A percentile compares a stretch with the other conserved stretches of the same genome.
Evolutionary conservation across 2,329 filamentous ascomycete genomes (phyloP).

Genomic region (Botrytis fragariae): DNA sequence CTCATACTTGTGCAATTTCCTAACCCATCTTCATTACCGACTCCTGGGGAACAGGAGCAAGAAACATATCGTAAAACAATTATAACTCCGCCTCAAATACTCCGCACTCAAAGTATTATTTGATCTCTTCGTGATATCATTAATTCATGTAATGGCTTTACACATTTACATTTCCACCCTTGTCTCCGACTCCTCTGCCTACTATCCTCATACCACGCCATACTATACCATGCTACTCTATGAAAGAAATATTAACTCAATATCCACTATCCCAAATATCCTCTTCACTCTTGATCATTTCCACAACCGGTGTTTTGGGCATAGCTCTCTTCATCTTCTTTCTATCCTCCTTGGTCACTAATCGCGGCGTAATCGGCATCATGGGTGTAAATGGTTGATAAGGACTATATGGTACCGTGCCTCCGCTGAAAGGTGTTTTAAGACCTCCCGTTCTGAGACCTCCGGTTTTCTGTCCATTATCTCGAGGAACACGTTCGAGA

Average conservation of each 20-base stretch:
- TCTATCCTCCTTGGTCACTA: slow-evolving; percentile 68
- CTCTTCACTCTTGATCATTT: slow-evolving; percentile 60
- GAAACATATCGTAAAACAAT: neutral
- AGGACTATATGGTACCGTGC: slow-evolving; percentile 67
- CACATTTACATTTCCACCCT: neutral
- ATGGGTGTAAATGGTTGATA: slow-evolving; percentile 78
- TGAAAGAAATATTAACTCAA: slow-evolving; percentile 18
- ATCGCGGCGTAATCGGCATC: slow-evolving; percentile 71
- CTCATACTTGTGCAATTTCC: neutral
- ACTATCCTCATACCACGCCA: neutral
- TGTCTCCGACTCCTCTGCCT: neutral
- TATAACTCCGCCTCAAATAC: neutral
- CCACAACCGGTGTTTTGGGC: slow-evolving; percentile 57
- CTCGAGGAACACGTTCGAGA: slow-evolving; percentile 55
- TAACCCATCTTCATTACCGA: neutral
- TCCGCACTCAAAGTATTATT: neutral
- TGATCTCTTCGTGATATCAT: neutral
- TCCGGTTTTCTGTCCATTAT: slow-evolving; percentile 47
- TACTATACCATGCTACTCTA: neutral
- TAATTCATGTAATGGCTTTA: neutral
- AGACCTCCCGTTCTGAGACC: slow-evolving; percentile 50
- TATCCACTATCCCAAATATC: slow-evolving; percentile 57
- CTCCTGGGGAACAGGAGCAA: neutral
- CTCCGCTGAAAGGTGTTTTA: slow-evolving; percentile 61
- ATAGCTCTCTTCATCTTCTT: slow-evolving; percentile 65